phyloP scores from a whole-genome alignment of 129 eudicot genomes.

The Tanacetum coccineum region DNA sequence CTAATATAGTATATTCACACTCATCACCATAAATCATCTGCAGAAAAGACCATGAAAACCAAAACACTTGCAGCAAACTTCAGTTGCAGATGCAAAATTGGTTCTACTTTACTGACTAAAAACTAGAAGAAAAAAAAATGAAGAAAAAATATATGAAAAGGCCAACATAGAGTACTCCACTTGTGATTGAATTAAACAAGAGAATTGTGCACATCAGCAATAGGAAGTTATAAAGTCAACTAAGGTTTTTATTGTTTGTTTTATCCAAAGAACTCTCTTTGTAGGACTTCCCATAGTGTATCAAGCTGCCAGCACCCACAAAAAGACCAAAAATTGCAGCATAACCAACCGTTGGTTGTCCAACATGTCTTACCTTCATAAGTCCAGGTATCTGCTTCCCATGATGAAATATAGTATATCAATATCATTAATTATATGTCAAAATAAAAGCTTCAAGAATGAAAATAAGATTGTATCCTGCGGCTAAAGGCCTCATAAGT shows the following conservation, averaged over 20 bases:
- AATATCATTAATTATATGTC: too few relatives aligned
- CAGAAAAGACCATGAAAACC: neutral
- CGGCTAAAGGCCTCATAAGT: too few relatives aligned
- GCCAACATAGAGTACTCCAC: neutral
- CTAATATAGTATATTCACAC: neutral
- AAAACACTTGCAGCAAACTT: neutral
- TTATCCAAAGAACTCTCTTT: conserved; percentile 14
- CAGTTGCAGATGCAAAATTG: too few relatives aligned
- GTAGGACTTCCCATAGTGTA: conserved; percentile 49
- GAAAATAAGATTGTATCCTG: too few relatives aligned
- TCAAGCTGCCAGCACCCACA: conserved; percentile 59
- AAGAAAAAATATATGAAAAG: neutral
- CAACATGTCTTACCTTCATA: conserved; percentile 45
- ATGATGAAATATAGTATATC: too few relatives aligned
- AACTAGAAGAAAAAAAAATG: neutral
- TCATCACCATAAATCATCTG: neutral
- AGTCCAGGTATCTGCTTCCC: too few relatives aligned
- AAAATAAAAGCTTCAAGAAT: too few relatives aligned
- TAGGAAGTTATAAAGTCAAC: too few relatives aligned
- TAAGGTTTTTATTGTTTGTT: conserved; percentile 20
- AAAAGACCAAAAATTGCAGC: conserved; percentile 58
- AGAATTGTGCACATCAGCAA: too few relatives aligned
- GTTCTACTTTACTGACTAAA: neutral
- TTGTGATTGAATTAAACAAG: too few relatives aligned
- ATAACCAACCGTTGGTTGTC: conserved; percentile 49